Evolutionary conservation across 495 filamentous ascomycete genomes (phyloP), one percentile per base, ranked within the genome.

Genomic region (Tuber melanosporum): DNA sequence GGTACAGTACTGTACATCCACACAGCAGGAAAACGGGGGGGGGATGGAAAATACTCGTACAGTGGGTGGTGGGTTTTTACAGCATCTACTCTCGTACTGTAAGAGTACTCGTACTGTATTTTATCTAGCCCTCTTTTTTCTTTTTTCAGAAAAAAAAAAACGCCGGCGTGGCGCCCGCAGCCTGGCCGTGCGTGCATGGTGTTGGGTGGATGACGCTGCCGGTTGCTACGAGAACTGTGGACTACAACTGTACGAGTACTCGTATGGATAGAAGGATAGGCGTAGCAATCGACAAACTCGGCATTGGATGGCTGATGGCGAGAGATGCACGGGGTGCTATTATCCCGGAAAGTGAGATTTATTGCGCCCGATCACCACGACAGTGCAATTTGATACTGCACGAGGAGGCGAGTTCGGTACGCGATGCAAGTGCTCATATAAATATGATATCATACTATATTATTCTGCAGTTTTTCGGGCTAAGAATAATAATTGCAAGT

Each of bases 341-440:
- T 66, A 66, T 57, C 49, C 22, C 49, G 49, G 49, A n/a, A 52
- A 57, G 49, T 57, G 49, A 57, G 20, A 57, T 66, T 66, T 66
- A 66, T 66, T 32, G 57, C 57, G 12, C 15, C 57, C n/a, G 57
- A 32, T 66, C 32, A 32, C 5, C n/a, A 6, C 4, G 14, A 66
- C 10, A 3, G 57, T 17, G 12, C 52, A 57, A 66, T 15, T 32
- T 32, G 57, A 32, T 66, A 7, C 49, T 12, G 22, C 49, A 57
- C 22, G 22, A 12, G 49, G 22, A n/a, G 49, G 7, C 26, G 22
- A 20, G 10, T 17, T 32, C 57, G 57, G 9, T 15, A 66, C 14
- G 57, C 57, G 57, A 66, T 66, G 57, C 12, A 66, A 66, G 57
- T 66, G 57, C 26, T n/a, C 57, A 66, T 66, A 43, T 43, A 43